Conservation (phyloP, 768 basidiomycete genomes). For the Pisolithus microcarpus region DNA sequence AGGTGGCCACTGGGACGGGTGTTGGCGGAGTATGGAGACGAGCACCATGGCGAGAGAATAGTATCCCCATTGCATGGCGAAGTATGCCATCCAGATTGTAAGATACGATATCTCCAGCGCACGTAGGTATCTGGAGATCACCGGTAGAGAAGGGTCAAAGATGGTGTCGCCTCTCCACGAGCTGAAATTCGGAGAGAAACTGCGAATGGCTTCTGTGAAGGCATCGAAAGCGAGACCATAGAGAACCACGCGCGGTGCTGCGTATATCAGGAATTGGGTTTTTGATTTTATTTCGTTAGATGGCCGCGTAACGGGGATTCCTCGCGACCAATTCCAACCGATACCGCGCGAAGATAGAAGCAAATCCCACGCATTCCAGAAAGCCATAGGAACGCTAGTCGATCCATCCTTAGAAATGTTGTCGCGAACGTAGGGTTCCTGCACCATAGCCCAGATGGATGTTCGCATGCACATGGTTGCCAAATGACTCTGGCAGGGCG, state of each 20-base stretch:
- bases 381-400: constrained; percentile 4
- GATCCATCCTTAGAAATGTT: not conserved
- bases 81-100: constrained; percentile 38
- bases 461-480: constrained; percentile 10
- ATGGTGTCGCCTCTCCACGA: constrained; percentile 28
- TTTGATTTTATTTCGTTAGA: constrained; percentile 11
- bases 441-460: constrained; percentile 16
- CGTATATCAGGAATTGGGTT: constrained; percentile 7
- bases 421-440: constrained; percentile 9
- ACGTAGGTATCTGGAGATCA: constrained; percentile 27
- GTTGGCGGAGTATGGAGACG: constrained; percentile 40
- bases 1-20: constrained; percentile 53
- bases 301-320: constrained; percentile 11
- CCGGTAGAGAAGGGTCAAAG: constrained; percentile 27
- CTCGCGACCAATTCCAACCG: constrained; percentile 21
- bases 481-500: constrained; percentile 10
- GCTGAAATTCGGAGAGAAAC: constrained; percentile 35
- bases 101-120: constrained; percentile 38
- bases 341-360: constrained; percentile 14
- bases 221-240: constrained; percentile 5
- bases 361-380: constrained; percentile 23
- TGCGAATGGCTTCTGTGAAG: constrained; percentile 9
- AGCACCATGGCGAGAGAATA: constrained; percentile 36
- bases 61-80: constrained; percentile 39
- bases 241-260: not conserved